Base-by-base conservation (phyloP, 1,284 basidiomycete species). In the Malassezia vespertilionis region DNA sequence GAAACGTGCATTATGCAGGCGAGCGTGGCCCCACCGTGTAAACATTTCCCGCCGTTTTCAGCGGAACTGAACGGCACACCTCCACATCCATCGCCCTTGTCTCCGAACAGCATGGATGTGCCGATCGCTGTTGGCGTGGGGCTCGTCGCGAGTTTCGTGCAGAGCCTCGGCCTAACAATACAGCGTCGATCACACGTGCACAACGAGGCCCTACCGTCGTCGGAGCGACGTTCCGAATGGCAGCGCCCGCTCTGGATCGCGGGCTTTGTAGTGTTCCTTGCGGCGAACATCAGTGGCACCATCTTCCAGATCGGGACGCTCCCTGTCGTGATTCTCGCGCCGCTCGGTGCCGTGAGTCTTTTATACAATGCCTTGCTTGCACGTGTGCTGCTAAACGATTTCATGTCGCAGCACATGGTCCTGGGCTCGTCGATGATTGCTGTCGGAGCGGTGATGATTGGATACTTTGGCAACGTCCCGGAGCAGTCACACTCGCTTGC, bases 321-420 rank as follows among this genome's bases (percentile, higher is more conserved):
- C 9, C 67, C 67, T 6, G 64, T 70, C 27, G 65, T 69, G 31
- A 68, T 70, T 46, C 55, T 70, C 22, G 67, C 67, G 1, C 89
- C 89, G 0, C 78, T 96, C 2, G 90, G 90, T 17, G 90, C 89
- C 1, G 84, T 78, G 34, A 89, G 86, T 6, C 79, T 96, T 26
- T 78, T 95, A 20, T 95, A 86, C 84, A 96, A 96, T 72, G 87
- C 87, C 3, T 80, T 95, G 61, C 88, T 95, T 58, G 88, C 89
- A 9, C 78, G 82, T 22, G 69, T 91, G 40, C 77, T 95, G 32
- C 78, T 95, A 17, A 85, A 86, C 31, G 88, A 91, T 65, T 76
- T 81, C 17, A 86, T 93, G 72, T 86, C 86, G 5, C 77, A 76
- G 10, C 83, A 82, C 75, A 85, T 91, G 79, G 74, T 88, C 42